phyloP scores from a whole-genome alignment of 108 stramenopile genomes.

The Nitzschia inconspicua region DNA sequence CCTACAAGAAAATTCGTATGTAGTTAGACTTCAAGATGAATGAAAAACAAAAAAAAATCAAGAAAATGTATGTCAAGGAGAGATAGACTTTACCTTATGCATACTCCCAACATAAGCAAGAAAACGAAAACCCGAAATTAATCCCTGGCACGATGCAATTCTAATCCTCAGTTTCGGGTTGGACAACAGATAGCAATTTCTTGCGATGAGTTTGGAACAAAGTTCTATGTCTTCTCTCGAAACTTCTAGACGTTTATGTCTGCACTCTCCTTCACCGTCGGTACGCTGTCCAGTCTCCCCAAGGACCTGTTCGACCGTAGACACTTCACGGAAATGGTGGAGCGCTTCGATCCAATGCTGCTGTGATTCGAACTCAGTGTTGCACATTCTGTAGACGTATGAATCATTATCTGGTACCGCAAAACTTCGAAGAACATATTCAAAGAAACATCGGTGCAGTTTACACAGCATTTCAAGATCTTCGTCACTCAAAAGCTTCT shows the following conservation, averaged over 20 bases:
- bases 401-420: background rate
- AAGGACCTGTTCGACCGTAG: background rate
- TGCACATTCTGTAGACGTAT: background rate
- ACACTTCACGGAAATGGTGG: background rate
- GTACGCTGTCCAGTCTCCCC: too few relatives aligned
- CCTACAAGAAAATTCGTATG: background rate
- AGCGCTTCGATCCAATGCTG: constrained; percentile 8
- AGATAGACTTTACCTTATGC: background rate
- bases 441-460: constrained; percentile 8
- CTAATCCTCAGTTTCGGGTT: constrained; percentile 11
- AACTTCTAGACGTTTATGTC: background rate
- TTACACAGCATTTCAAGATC: background rate
- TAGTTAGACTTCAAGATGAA: background rate
- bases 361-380: background rate
- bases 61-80: background rate
- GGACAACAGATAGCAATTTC: constrained; percentile 20
- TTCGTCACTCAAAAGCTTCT: background rate
- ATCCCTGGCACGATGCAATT: constrained; percentile 16
- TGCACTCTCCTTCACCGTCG: background rate
- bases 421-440: constrained; percentile 3
- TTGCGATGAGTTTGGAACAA: constrained; percentile 6
- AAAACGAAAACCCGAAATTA: constrained; percentile 18
- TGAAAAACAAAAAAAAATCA: background rate
- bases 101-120: constrained; percentile 15
- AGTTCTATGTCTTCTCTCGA: constrained; percentile 3